Evolutionary conservation across 2,329 filamentous ascomycete genomes (phyloP), one percentile per base, ranked within the genome.

Genomic region (Penicillium sp.): DNA sequence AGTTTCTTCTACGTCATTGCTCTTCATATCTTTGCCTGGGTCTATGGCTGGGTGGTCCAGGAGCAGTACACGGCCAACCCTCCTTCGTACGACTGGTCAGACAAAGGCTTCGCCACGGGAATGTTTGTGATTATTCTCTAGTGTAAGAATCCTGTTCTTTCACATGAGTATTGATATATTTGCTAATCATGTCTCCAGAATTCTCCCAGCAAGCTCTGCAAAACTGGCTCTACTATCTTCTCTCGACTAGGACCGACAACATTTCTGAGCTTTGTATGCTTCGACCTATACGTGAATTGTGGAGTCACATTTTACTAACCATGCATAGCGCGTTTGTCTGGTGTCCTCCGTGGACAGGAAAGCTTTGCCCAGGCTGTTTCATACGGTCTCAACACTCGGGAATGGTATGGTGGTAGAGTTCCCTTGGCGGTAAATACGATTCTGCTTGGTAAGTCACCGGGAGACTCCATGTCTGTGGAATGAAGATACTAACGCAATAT

Each of bases 141-240:
- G 83, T 72, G 78, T 69, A 49, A 59, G 68, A 56, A 13, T 15
- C 13, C 17, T 35, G 3, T 10, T n/a, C 15, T 10, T 15, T 33
- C n/a, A 2, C 4, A 13, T 9, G 0, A 2, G 15, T 30, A 28
- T 17, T 2, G 7, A 9, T 0, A 38, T 7, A 0, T 4, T 30
- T n/a, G 33, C 65, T 66, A 44, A 67, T 19, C 4, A 4, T 5
- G 15, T 13, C 17, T 49, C 35, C 26, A 70, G 68, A 70, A 56
- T 85, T 85, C 64, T 75, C 83, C 2, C 76, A 82, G 2, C 84
- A 86, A 67, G 76, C 81, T 0, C 69, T 85, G 22, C 84, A 86
- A 68, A 86, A 85, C 58, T 86, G 82, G 82, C 75, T 86, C 0
- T 86, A 86, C 64, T 86, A 85, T 65, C 73, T 86, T 19, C 73